phyloP scores from a whole-genome alignment of 2,329 filamentous ascomycete genomes.

The Endothia cerciana region DNA sequence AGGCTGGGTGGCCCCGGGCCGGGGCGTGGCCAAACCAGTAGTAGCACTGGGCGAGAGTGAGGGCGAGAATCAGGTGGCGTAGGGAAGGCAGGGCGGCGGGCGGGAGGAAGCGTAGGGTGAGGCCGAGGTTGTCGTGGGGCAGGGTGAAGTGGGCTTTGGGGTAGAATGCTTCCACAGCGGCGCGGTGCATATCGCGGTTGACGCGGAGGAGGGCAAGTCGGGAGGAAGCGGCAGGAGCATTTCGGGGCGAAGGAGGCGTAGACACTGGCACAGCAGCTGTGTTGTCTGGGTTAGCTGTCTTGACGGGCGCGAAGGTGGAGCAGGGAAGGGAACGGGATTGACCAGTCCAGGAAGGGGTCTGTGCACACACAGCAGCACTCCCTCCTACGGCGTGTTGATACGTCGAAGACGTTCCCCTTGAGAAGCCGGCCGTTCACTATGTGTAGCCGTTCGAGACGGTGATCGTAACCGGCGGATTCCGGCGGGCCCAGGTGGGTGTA shows the following conservation, averaged over 20 bases:
- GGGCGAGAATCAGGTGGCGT: not conserved
- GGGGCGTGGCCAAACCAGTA: conserved; percentile 16
- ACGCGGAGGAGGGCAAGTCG: conserved; percentile 6
- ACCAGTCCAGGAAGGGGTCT: conserved; percentile 11
- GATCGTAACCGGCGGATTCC: not conserved
- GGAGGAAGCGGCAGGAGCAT: conserved; percentile 6
- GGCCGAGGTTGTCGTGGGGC: conserved; percentile 16
- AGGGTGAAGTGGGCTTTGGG: not conserved
- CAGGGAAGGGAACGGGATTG: not conserved
- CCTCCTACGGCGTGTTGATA: not conserved
- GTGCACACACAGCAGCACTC: conserved; percentile 11
- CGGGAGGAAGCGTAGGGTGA: not conserved
- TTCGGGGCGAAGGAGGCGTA: conserved; percentile 10
- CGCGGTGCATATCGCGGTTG: conserved; percentile 4
- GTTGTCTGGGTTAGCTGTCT: not conserved
- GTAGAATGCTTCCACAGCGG: conserved; percentile 4
- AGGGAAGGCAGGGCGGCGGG: conserved; percentile 6
- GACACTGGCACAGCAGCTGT: conserved; percentile 9
- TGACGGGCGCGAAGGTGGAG: not conserved
- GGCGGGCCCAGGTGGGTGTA: conserved; percentile 10
- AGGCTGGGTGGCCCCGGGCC: not conserved
- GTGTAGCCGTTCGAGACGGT: not conserved
- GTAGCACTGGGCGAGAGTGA: conserved; percentile 9
- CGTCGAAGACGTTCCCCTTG: not conserved
- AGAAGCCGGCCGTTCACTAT: conserved; percentile 2